Base-by-base conservation (phyloP, 2,329 filamentous ascomycete genomes). In the Rhexocercosporidium sp. region DNA sequence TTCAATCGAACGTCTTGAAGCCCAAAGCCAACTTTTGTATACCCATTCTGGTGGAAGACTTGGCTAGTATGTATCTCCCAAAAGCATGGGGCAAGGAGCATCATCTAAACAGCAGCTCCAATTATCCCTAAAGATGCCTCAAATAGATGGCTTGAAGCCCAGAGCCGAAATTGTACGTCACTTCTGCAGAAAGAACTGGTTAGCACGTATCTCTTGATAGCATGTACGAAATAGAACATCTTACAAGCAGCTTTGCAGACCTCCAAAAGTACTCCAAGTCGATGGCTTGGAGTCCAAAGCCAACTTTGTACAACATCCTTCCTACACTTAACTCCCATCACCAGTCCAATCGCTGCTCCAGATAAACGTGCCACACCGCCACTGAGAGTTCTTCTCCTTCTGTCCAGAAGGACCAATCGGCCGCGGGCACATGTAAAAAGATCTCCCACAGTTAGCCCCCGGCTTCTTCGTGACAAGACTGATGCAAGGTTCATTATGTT, bases 401-500 rank as follows among this genome's bases (percentile, higher is more conserved):
- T 91, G 87, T 0, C 94, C 96, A 27, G 90, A 92, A 1, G 94
- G 94, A 0, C 94, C 95, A 1, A 98, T 81, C 3, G 96, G 96
- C 47, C 90, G 86, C 16, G 84, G 77, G 69, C 88, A 90, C 65
- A 88, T 86, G 77, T 86, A 90, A 75, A 90, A 90, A 0, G 86
- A 87, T 41, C 88, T 82, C 86, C 84, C 95, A 80, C 77, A 90
- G 75, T 98, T 99, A 70, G 92, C 82, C 1, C 96, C 96, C 0
- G 93, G 85, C 77, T 98, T 98, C 81, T 95, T 97, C 0, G 94
- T 97, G 20, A 90, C 86, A 61, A 95, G 82, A 71, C 85, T 92
- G 70, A 94, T 92, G 79, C 96, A 98, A 2, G 92, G 91, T 74
- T 98, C 94, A 62, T 88, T 84, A 76, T 99, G 96, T 57, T 97